These are phyloP conservation scores for Xanthoconium stramineum DNA, from an alignment of 768 basidiomycete genomes.

Conservation along the genomic window DNA sequence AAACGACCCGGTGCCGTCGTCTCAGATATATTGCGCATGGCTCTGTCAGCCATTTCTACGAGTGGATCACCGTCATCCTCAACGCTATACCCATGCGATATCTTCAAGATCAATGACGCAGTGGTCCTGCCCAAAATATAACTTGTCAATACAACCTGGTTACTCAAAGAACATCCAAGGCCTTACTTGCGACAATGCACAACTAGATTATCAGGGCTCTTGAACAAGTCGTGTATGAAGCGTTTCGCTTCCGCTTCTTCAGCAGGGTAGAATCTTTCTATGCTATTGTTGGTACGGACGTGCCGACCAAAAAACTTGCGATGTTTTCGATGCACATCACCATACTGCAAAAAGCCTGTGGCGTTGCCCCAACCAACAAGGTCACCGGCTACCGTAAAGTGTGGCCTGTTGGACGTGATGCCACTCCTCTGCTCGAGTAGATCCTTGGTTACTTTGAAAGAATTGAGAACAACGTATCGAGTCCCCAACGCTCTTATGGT, in stretches of 20 bases:
- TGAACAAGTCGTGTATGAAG: too few species aligned
- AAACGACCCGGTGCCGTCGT: background rate
- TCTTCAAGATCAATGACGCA: background rate
- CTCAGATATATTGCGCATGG: background rate
- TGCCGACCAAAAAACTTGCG: background rate
- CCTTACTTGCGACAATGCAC: background rate
- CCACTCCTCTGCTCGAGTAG: background rate
- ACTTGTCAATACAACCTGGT: background rate
- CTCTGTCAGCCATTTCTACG: background rate
- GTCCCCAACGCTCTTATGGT: background rate
- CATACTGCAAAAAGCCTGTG: background rate
- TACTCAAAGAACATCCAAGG: background rate
- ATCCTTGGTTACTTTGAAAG: background rate
- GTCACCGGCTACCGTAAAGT: background rate
- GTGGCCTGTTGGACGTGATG: background rate
- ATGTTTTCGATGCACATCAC: background rate
- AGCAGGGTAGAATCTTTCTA: too few species aligned
- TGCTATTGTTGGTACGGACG: too few species aligned
- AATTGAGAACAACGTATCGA: background rate
- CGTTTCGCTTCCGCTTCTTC: too few species aligned
- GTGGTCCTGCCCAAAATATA: background rate
- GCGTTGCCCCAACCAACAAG: background rate
- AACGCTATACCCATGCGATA: background rate
- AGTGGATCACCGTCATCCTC: background rate
- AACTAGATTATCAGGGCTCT: too few species aligned